Conservation (phyloP, 2,329 filamentous ascomycete genomes). For the Byssoonygena ceratinophila region DNA sequence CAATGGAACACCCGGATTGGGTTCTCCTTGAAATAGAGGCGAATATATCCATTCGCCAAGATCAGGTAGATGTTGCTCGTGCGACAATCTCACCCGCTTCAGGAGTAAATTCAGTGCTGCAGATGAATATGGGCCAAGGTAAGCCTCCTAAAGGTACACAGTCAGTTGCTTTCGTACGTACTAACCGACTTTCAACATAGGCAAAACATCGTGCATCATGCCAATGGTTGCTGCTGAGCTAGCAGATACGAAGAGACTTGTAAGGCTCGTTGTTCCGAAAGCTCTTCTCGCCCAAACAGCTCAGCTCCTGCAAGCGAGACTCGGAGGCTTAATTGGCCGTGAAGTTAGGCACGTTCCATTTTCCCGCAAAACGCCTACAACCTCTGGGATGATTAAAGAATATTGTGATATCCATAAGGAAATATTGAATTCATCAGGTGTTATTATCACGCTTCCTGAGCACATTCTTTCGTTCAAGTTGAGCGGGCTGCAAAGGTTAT, state of each 20-base stretch:
- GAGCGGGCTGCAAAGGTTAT: conserved; percentile 48
- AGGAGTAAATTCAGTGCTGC: conserved; percentile 48
- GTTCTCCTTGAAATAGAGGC: conserved; percentile 57
- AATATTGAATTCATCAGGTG: conserved; percentile 27
- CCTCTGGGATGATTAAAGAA: conserved; percentile 21
- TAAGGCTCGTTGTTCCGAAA: conserved; percentile 51
- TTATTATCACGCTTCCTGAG: conserved; percentile 53
- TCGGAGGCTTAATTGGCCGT: conserved; percentile 48
- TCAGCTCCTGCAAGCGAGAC: conserved; percentile 44
- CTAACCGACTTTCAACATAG: no score
- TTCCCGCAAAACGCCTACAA: conserved; percentile 38
- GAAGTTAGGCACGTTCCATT: conserved; percentile 51
- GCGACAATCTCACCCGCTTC: conserved; percentile 49
- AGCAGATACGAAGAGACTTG: conserved; percentile 42
- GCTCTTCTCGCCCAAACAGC: conserved; percentile 52
- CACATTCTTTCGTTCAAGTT: conserved; percentile 56
- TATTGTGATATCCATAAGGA: conserved; percentile 34
- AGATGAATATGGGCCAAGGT: conserved; percentile 60
- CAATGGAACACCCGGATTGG: conserved; percentile 49
- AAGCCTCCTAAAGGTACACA: not conserved
- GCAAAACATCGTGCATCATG: conserved; percentile 58
- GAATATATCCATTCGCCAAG: conserved; percentile 50
- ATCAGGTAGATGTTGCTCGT: conserved; percentile 52
- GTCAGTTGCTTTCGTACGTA: no score
- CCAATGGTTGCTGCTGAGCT: conserved; percentile 51